These are phyloP conservation scores for Viola odorata DNA, from an alignment of 345 rosid genomes.

Conservation along the genomic window DNA sequence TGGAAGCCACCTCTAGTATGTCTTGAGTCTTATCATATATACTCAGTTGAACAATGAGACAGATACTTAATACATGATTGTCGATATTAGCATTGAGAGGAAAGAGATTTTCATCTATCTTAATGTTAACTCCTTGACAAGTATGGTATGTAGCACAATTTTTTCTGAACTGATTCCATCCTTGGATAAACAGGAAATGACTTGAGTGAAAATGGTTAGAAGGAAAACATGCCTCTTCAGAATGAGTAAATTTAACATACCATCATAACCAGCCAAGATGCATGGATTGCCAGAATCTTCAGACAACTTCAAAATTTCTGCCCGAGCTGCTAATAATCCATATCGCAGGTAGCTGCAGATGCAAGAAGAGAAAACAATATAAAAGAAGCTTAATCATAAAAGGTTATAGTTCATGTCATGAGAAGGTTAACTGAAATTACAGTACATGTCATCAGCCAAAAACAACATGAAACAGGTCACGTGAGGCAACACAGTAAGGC, in stretches of 20 bases:
- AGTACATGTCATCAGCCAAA: neutral
- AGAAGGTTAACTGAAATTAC: neutral
- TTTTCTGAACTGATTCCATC: too few species aligned
- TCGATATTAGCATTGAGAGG: too few species aligned
- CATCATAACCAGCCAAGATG: conserved; percentile 70
- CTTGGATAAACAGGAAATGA: too few species aligned
- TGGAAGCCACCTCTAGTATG: too few species aligned
- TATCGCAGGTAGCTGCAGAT: conserved; percentile 75
- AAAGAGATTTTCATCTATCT: too few species aligned
- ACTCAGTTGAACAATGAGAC: too few species aligned
- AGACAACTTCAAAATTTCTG: conserved; percentile 69
- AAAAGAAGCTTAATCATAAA: conserved; percentile 6
- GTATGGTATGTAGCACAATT: too few species aligned
- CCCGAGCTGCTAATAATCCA: conserved; percentile 96
- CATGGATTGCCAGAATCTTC: conserved; percentile 73
- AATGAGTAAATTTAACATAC: conserved; percentile 33
- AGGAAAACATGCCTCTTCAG: neutral
- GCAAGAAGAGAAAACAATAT: conserved; percentile 20
- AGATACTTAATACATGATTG: too few species aligned
- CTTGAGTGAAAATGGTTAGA: too few species aligned
- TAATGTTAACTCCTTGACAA: too few species aligned
- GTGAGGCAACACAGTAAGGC: neutral
- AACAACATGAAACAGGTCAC: neutral
- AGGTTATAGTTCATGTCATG: too few species aligned
- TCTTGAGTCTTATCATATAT: too few species aligned